phyloP scores from a whole-genome alignment of 345 rosid species.

The Leavenworthia alabamica region DNA sequence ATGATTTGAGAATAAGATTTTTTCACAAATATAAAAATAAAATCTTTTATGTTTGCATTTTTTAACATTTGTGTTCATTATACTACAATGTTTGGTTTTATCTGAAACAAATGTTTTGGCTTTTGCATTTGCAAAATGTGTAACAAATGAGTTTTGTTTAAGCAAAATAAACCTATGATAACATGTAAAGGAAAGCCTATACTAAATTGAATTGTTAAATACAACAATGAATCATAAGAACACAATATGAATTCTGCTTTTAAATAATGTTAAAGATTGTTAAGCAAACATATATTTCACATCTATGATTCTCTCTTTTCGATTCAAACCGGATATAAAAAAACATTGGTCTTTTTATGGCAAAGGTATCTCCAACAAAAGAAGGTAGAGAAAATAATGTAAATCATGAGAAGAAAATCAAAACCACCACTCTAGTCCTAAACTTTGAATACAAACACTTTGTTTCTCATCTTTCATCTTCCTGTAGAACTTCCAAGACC shows the following conservation, averaged over 20 bases:
- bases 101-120: not conserved
- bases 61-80: not conserved
- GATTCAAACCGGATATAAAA: not conserved
- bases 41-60: not conserved
- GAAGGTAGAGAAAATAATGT: not conserved
- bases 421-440: constrained; percentile 18
- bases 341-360: constrained; percentile 14
- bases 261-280: not conserved
- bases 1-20: not conserved
- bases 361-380: constrained; percentile 7
- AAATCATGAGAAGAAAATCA: constrained; percentile 15
- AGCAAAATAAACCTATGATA: too few relatives aligned
- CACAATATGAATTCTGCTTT: not conserved
- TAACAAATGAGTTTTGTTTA: not conserved
- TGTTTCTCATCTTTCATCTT: constrained; percentile 7
- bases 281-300: constrained; percentile 12
- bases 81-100: not conserved
- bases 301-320: constrained; percentile 14
- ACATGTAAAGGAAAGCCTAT: not conserved
- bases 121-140: not conserved
- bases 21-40: not conserved
- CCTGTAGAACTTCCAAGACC: constrained; percentile 30
- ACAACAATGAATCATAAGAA: not conserved
- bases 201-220: not conserved
- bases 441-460: not conserved